Conservation (phyloP, 805 yeast genomes). For the Suhomyces kilbournensis region DNA sequence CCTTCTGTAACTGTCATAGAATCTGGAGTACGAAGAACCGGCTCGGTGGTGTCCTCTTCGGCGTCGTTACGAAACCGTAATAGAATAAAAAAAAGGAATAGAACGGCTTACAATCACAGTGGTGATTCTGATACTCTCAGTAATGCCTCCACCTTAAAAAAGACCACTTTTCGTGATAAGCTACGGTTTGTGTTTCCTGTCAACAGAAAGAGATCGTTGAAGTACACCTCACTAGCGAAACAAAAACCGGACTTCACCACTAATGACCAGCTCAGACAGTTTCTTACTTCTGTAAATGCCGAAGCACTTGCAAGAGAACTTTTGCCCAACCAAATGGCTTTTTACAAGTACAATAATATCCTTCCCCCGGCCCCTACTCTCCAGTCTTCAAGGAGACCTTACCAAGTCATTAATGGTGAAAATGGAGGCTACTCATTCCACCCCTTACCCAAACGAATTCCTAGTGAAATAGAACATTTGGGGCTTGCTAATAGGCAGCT, state of each 20-base stretch:
- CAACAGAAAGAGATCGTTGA: slow-evolving; percentile 32
- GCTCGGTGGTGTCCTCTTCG: slow-evolving; percentile 28
- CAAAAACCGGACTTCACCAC: slow-evolving; percentile 19
- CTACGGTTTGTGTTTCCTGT: slow-evolving; percentile 32
- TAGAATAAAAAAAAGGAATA: slow-evolving; percentile 27
- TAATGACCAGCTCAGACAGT: slow-evolving; percentile 14
- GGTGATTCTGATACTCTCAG: slow-evolving; percentile 1
- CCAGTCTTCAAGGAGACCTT: not conserved
- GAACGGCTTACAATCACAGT: slow-evolving; percentile 11
- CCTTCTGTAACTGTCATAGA: slow-evolving; percentile 28
- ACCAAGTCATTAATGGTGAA: not conserved
- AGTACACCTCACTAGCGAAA: slow-evolving; percentile 18
- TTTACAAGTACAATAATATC: slow-evolving; percentile 21
- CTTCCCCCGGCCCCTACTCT: slow-evolving; percentile 11
- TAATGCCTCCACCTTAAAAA: not conserved
- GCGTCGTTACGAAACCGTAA: slow-evolving; percentile 32
- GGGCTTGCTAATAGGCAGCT: not conserved
- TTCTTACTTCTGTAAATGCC: slow-evolving; percentile 19
- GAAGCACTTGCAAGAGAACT: slow-evolving; percentile 22
- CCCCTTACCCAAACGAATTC: not conserved
- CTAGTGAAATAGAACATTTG: not conserved
- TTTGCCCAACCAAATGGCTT: slow-evolving; percentile 27
- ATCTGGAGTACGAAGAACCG: slow-evolving; percentile 17
- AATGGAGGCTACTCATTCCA: not conserved
- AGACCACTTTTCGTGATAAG: not conserved